Percentiles rank a stretch among this genome's conserved stretches.
These are phyloP conservation scores for Mycena crocata DNA, from an alignment of 768 basidiomycete species.

Conservation along the genomic window DNA sequence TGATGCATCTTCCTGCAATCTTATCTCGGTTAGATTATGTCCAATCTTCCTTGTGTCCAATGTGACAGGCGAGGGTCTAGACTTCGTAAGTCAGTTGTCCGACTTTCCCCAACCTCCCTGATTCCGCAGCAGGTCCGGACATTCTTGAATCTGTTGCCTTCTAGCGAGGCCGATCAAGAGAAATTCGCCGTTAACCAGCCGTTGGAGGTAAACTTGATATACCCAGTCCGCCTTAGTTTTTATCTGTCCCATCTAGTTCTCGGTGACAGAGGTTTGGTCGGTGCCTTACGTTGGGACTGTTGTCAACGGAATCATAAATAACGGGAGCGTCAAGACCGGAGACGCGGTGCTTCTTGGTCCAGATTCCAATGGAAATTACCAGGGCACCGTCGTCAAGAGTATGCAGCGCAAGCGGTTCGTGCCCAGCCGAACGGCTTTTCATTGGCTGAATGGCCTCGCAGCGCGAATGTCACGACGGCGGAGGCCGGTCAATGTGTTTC, in stretches of 20 bases:
- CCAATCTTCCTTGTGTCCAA: conserved; percentile 95
- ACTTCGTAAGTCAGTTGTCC: conserved; percentile 61
- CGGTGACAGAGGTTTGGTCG: conserved; percentile 89
- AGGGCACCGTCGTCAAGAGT: conserved; percentile 82
- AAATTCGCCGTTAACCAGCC: conserved; percentile 86
- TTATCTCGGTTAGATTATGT: conserved; percentile 69
- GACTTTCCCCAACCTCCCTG: not conserved
- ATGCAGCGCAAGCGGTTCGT: conserved; percentile 93
- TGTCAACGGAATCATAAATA: conserved; percentile 85
- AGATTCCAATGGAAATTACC: conserved; percentile 91
- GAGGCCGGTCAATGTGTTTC: conserved; percentile 98
- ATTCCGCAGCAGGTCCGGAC: conserved; percentile 70
- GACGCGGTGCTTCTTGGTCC: conserved; percentile 90
- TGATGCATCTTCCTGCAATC: conserved; percentile 3
- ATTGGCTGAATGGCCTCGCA: conserved; percentile 39
- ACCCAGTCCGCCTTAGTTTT: conserved; percentile 12
- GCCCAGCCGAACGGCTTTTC: not conserved
- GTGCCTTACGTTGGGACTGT: conserved; percentile 90
- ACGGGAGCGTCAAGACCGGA: conserved; percentile 79
- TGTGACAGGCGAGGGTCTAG: conserved; percentile 92
- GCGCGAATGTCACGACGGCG: conserved; percentile 83
- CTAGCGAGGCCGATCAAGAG: conserved; percentile 85
- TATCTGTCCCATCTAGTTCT: conserved; percentile 62
- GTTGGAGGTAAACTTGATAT: conserved; percentile 67
- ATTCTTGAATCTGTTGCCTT: conserved; percentile 91